Base-by-base conservation (phyloP, 192 early-diverging fungal genomes). In the Coemansia sp. region DNA sequence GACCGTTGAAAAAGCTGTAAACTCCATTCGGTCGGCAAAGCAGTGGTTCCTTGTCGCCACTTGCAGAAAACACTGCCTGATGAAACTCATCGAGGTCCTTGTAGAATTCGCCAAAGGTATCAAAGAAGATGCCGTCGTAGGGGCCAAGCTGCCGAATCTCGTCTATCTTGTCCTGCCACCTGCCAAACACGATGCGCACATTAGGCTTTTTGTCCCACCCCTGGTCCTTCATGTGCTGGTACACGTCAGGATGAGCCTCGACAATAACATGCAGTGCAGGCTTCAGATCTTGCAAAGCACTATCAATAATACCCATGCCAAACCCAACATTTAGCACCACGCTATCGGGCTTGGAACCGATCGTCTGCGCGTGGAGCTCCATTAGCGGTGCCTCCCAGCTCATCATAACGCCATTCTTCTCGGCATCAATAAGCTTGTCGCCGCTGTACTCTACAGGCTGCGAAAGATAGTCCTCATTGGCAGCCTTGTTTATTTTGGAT, bases 181-280 rank as follows among this genome's bases (percentile, higher is more conserved):
- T 72, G 22, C 94, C 94, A 87, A 93, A 93, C 57, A 95, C 60
- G 51, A 97, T 92, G 45, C 83, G 85, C 24, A 96, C 94, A 24
- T 86, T 86, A 15, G 87, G 86, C 25, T 92, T 92, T 52, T 89
- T 87, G 79, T 91, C 88, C 96, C 95, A 96, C 8, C 90, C 93
- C 23, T 89, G 72, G 22, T 78, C 76, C 32, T 88, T 55, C 93
- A 97, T 97, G 55, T 91, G 85, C 27, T 84, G 85, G 74, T 93
- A 94, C 23, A 98, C 97, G 71, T 96, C 95, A 8, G 97, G 94
- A 62, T 98, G 97, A 1, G 97, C 97, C 75, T 98, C 97, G 43
- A 97, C 92, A 70, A 98, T 97, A 12, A 89, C 90, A 70, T 98
- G 97, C 23, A 76, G 67, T 5, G 65, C 63, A 2, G 93, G 95